Conservation (phyloP, 192 early-diverging fungal species). For the Backusella parvicylindrica region DNA sequence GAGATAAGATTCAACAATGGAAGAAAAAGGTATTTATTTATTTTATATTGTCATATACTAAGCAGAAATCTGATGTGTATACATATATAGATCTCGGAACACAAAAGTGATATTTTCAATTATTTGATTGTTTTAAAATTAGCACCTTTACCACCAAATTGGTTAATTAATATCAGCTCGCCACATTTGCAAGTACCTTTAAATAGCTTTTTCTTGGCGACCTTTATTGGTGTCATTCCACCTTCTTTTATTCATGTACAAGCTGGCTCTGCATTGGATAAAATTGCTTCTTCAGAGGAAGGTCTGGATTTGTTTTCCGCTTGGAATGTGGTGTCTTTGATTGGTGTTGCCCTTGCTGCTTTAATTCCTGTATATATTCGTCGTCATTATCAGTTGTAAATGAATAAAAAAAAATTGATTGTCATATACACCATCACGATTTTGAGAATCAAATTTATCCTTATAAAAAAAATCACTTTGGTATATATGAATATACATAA, state of each 20-base stretch:
- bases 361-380: slow-evolving; percentile 42
- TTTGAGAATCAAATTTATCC: too few relatives aligned
- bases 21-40: slow-evolving; percentile 37
- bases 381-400: slow-evolving; percentile 7
- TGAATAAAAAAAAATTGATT: too few relatives aligned
- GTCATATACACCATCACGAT: too few relatives aligned
- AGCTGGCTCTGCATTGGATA: slow-evolving; percentile 48
- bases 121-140: slow-evolving; percentile 54
- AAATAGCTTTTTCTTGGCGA: slow-evolving; percentile 47
- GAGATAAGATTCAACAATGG: slow-evolving; percentile 38
- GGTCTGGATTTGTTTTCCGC: slow-evolving; percentile 39
- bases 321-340: slow-evolving; percentile 40
- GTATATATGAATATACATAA: too few relatives aligned
- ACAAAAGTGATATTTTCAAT: slow-evolving; percentile 49
- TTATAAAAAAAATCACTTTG: too few relatives aligned
- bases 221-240: slow-evolving; percentile 49
- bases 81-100: slow-evolving; percentile 24
- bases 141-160: slow-evolving; percentile 54
- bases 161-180: slow-evolving; percentile 53
- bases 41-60: background rate
- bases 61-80: background rate
- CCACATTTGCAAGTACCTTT: slow-evolving; percentile 52
- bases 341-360: slow-evolving; percentile 39
- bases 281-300: slow-evolving; percentile 37
- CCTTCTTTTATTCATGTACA: slow-evolving; percentile 54